These are phyloP conservation scores for Monilinia polystroma DNA, from an alignment of 2,329 filamentous ascomycete genomes.

Conservation along the genomic window DNA sequence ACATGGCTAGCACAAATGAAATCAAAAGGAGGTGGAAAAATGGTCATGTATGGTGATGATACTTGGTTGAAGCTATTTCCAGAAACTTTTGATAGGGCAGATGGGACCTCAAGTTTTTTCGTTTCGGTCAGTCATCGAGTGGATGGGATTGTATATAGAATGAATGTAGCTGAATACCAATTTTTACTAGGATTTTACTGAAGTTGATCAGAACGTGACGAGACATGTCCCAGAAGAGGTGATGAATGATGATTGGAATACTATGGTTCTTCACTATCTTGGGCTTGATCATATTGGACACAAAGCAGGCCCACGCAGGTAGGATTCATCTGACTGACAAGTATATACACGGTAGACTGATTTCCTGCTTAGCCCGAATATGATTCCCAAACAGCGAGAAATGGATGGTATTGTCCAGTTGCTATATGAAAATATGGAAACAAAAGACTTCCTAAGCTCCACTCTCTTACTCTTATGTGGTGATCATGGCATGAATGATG, in stretches of 20 bases:
- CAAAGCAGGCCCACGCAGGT: conserved; percentile 86
- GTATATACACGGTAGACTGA: conserved; percentile 26
- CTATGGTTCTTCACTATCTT: conserved; percentile 92
- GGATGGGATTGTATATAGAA: conserved; percentile 31
- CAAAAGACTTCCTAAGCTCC: conserved; percentile 66
- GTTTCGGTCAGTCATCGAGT: conserved; percentile 70
- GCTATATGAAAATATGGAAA: conserved; percentile 75
- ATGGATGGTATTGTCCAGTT: conserved; percentile 82
- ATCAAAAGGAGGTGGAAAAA: conserved; percentile 65
- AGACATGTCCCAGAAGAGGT: conserved; percentile 81
- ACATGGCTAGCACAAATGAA: conserved; percentile 96
- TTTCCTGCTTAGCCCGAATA: conserved; percentile 63
- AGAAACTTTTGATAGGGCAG: conserved; percentile 76
- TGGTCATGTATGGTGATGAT: conserved; percentile 96
- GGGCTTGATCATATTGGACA: conserved; percentile 97
- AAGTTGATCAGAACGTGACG: conserved; percentile 97
- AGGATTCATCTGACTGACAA: conserved; percentile 26
- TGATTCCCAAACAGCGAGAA: conserved; percentile 88
- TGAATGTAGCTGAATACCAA: conserved; percentile 34
- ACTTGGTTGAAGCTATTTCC: conserved; percentile 98
- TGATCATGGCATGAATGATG: conserved; percentile 99
- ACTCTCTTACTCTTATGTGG: conserved; percentile 85
- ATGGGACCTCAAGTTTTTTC: conserved; percentile 97
- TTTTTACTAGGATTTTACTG: conserved; percentile 77
- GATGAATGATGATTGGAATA: conserved; percentile 77